Conservation (phyloP, 768 basidiomycete genomes). For the Pisolithus microcarpus region DNA sequence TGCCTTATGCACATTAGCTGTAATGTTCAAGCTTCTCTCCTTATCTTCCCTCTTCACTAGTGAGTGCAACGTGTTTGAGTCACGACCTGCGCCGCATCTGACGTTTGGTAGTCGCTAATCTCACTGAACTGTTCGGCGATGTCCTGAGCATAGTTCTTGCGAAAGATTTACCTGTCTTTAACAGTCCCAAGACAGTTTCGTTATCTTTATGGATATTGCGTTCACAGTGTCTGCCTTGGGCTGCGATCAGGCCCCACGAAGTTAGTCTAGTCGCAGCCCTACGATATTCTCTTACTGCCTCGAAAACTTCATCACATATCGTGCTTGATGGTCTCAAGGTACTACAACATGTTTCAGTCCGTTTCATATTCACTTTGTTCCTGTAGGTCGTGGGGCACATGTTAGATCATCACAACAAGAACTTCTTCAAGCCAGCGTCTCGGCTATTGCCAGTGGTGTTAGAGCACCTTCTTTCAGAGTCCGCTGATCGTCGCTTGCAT, state of each 20-base stretch:
- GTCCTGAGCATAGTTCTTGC: slow-evolving; percentile 37
- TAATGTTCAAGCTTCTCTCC: slow-evolving; percentile 41
- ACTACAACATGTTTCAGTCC: not conserved
- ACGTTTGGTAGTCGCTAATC: slow-evolving; percentile 32
- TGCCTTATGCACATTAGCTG: slow-evolving; percentile 45
- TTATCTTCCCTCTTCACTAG: slow-evolving; percentile 43
- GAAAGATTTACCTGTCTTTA: slow-evolving; percentile 29
- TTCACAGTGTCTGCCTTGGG: slow-evolving; percentile 40
- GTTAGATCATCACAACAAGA: slow-evolving; percentile 11
- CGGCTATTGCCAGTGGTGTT: slow-evolving; percentile 19
- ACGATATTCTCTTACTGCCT: slow-evolving; percentile 27
- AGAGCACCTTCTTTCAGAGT: slow-evolving; percentile 8
- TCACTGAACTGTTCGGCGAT: slow-evolving; percentile 38
- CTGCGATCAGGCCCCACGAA: slow-evolving; percentile 28
- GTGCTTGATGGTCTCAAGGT: slow-evolving; percentile 26
- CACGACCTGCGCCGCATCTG: slow-evolving; percentile 1
- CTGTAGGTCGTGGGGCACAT: slow-evolving; percentile 20
- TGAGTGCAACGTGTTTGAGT: slow-evolving; percentile 24
- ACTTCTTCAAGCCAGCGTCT: slow-evolving; percentile 12
- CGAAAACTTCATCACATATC: slow-evolving; percentile 12
- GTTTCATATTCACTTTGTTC: slow-evolving; percentile 4
- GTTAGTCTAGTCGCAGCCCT: slow-evolving; percentile 31
- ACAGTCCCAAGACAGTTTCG: slow-evolving; percentile 38
- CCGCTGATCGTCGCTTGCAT: slow-evolving; percentile 14
- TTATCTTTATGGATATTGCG: slow-evolving; percentile 48